Base-by-base conservation (phyloP, 371 early-diverging fungal species). In the Rhizopus microsporus region DNA sequence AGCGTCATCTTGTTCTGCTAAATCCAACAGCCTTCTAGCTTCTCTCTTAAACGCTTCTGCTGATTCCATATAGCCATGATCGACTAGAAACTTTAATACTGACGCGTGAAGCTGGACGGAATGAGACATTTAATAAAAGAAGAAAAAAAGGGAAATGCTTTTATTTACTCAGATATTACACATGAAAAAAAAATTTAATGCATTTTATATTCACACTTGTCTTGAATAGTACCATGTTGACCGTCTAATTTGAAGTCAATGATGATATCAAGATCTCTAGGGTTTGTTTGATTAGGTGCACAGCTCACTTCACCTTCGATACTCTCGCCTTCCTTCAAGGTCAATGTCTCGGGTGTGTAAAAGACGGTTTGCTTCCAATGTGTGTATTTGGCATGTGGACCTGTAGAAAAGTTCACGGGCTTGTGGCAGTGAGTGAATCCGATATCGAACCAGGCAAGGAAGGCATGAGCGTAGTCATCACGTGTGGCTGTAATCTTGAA, bases 281-380 rank as follows among this genome's bases (percentile, higher is more conserved):
- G 89, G 80, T 99, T 98, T 54, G 79, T 75, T 56, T 69, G 74
- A 67, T 97, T 97, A 56, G 98, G 98, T 7, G 80, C 71, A 59
- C 96, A 92, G 38, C 77, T 71, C 32, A 99, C 71, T 38, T 66
- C 74, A 37, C 99, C 98, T 45, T 77, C 75, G 69, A 99, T 89
- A 51, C 63, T 75, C 60, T 97, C 97, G 39, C 92, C 95, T 59
- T 81, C 68, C 69, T 84, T 81, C 65, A 88, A 74, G 15, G 84
- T 82, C 67, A 92, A 67, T n/a, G 85, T 75, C 29, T 91, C 88
- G 30, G 74, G 75, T 5, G 88, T 86, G 74, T 94, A 94, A 63
- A 98, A 96, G 31, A 95, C 88, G 17, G 97, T 96, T 75, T 98
- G 98, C 82, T 97, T 97, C 99, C 99, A 99, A 75, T 99, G 99